Evolutionary conservation across 2,329 filamentous ascomycete genomes (phyloP).

Genomic region (Xylariales sp.): DNA sequence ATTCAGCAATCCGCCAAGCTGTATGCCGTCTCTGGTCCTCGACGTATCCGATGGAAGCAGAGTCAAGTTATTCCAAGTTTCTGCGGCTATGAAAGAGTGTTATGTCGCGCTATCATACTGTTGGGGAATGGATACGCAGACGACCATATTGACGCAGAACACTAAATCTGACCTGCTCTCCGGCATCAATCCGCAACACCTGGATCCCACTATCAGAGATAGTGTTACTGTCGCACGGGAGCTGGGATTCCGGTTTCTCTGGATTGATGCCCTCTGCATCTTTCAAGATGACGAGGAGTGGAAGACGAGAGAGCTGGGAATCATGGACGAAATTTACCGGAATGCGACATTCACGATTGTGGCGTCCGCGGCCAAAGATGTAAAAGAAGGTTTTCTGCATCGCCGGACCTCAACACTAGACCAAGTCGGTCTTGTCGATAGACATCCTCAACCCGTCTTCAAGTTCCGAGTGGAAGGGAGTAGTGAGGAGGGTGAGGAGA

Average conservation of each 20-base stretch:
- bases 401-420: background rate
- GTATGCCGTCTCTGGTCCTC: slow-evolving; percentile 2
- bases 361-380: slow-evolving; percentile 1
- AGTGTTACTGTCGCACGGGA: background rate
- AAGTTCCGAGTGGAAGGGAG: slow-evolving; percentile 4
- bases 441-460: background rate
- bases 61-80: background rate
- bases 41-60: background rate
- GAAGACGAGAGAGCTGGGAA: slow-evolving; percentile 1
- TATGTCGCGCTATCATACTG: slow-evolving; percentile 6
- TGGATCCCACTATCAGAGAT: background rate
- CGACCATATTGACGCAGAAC: background rate
- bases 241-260: slow-evolving; percentile 1
- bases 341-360: slow-evolving; percentile 6
- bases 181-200: background rate
- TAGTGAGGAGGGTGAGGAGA: slow-evolving; percentile 5
- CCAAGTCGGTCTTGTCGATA: background rate
- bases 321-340: slow-evolving; percentile 1
- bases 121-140: background rate
- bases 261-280: slow-evolving; percentile 8
- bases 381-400: slow-evolving; percentile 3
- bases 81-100: background rate
- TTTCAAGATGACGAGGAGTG: slow-evolving; percentile 2
- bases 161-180: background rate
- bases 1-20: background rate